Base-by-base conservation (phyloP, 805 yeast species). In the Lachancea cidri region DNA sequence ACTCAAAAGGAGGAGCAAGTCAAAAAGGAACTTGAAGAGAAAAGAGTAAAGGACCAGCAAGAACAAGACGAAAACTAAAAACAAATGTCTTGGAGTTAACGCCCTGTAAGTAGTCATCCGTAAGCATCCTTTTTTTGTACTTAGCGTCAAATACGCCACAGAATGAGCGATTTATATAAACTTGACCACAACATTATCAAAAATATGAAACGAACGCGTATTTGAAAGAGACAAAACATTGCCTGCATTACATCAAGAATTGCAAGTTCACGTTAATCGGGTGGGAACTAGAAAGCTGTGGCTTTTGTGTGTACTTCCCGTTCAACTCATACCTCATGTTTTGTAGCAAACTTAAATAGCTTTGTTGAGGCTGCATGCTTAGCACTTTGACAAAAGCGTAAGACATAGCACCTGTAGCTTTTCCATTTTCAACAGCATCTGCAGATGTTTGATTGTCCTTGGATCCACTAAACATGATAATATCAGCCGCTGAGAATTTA, bases 371-470 rank as follows among this genome's bases (percentile, higher is more conserved):
- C 54, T 78, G 76, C 36, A 70, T 66, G 18, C 65, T 52, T 68
- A 86, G 64, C 6, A 83, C 89, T 45, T 71, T 69, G 35, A 84
- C 70, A 53, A 86, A 84, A 1, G 94, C 82, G 65, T 77, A 83
- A 17, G 88, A 81, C 85, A 86, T 81, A 3, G 95, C 95, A 43
- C 95, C 95, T 0, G 93, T 83, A 32, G 79, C 75, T 9, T 62
- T 65, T 19, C 89, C 88, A 29, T 76, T 79, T 55, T 82, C 86
- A 16, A 67, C 68, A 0, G 95, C 83, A 61, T 86, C 95, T 5
- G 95, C 95, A 24, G 83, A 75, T 0, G 95, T 86, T 64, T 86
- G 95, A 39, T 76, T 72, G 62, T 86, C 95, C 57, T 83, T 84
- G 50, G 95, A 86, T 4, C 95, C 95, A 3, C 87, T 79, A 41